Percentiles rank a stretch among this genome's conserved stretches.
These are phyloP conservation scores for Globisporangium echinulatum DNA, from an alignment of 352 stramenopile genomes.

Conservation along the genomic window DNA sequence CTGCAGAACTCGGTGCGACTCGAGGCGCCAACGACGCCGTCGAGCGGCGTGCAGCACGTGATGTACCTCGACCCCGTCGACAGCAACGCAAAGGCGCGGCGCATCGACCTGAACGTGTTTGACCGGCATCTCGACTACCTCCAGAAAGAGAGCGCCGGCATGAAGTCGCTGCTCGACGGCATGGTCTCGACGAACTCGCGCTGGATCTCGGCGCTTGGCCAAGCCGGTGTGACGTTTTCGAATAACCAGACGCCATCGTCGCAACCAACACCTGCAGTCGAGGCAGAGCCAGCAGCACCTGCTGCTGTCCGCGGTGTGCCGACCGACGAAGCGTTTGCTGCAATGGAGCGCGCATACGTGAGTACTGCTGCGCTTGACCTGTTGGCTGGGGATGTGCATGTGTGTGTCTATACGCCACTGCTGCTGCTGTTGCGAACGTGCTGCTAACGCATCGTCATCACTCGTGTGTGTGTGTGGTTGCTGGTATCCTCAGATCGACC, in stretches of 20 bases:
- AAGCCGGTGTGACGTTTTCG: constrained; percentile 15
- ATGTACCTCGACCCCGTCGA: constrained; percentile 11
- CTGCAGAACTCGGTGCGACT: constrained; percentile 17
- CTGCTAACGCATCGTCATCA: neutral
- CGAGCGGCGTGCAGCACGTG: constrained; percentile 2
- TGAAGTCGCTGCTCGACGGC: constrained; percentile 55
- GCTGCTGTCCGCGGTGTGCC: constrained; percentile 12
- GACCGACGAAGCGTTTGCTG: constrained; percentile 43
- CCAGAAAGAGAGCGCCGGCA: constrained; percentile 59
- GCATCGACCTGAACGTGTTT: constrained; percentile 41
- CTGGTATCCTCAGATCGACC: constrained; percentile 22
- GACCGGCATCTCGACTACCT: constrained; percentile 65
- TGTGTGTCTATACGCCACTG: neutral
- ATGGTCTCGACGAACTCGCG: constrained; percentile 71
- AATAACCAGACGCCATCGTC: constrained; percentile 5
- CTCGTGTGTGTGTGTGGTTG: neutral
- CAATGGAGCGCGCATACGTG: constrained; percentile 38
- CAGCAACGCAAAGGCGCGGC: constrained; percentile 15
- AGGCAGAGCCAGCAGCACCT: constrained; percentile 5
- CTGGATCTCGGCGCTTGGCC: constrained; percentile 53
- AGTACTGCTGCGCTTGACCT: constrained; percentile 1
- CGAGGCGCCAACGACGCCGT: constrained; percentile 7
- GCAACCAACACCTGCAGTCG: constrained; percentile 1
- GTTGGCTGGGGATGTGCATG: no score
- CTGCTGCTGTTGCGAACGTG: neutral